Percentiles rank a stretch among this genome's conserved stretches.
Evolutionary conservation across 345 rosid genomes (phyloP).

Genomic region (Syzygium aqueum): DNA sequence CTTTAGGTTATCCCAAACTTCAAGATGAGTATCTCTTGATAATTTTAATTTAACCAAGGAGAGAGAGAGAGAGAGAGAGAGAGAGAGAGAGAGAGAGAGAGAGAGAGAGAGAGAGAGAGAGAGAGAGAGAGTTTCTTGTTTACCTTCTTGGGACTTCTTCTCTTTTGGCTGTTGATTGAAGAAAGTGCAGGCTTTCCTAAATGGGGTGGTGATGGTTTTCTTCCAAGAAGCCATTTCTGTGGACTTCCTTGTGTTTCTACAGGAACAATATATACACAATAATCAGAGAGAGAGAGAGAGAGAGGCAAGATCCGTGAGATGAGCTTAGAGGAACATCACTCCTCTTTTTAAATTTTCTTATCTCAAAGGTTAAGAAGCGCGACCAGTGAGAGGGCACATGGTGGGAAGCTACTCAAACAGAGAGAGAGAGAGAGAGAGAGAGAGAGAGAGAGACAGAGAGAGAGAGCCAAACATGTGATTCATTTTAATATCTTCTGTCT

Average conservation of each 20-base stretch:
- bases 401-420: not conserved
- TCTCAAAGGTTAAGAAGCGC: not conserved
- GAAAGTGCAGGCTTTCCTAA: conserved; percentile 77
- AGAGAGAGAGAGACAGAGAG: not conserved
- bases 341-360: conserved; percentile 2
- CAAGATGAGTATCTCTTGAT: not conserved
- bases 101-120: not conserved
- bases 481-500: not conserved
- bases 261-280: not conserved
- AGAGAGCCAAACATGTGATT: not conserved
- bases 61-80: not conserved
- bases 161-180: conserved; percentile 49
- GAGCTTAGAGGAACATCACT: conserved; percentile 40
- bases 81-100: not conserved
- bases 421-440: not conserved
- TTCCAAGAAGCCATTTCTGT: conserved; percentile 66
- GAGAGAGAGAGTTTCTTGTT: not conserved
- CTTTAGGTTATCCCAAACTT: not conserved
- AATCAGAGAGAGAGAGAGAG: not conserved
- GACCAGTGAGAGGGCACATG: not conserved
- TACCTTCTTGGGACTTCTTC: conserved; percentile 41
- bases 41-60: not conserved
- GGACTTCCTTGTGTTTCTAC: not conserved
- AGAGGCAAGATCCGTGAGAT: conserved; percentile 65
- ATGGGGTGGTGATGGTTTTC: conserved; percentile 78